Base-by-base conservation (phyloP, 1,284 basidiomycete genomes). In the Phellopilus nigrolimitatus region DNA sequence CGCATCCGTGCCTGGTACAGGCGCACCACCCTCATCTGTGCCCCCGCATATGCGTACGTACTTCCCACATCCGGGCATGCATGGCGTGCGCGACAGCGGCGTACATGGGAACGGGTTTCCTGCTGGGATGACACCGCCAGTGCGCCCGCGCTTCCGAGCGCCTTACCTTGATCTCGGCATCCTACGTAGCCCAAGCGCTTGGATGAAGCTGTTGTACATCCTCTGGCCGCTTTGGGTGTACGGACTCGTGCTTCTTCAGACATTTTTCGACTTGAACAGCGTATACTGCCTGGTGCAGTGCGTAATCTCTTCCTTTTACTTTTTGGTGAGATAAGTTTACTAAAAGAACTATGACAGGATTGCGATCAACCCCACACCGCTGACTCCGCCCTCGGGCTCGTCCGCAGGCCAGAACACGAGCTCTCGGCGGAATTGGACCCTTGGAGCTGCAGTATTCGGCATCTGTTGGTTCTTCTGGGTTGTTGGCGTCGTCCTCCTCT, bases 231-330 rank as follows among this genome's bases (percentile, higher is more conserved):
- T 89, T 28, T 67, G 88, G 58, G 74, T 81, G 3, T 80, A 89
- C 64, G 79, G 76, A 17, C 83, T 88, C 62, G 69, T 91, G 38
- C 79, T 79, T 17, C 63, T 88, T 13, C 88, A 91, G 66, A 81
- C 83, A 1, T 90, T 83, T 61, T 80, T 91, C 64, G 88, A 91
- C 62, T 88, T 90, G 67, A 89, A 89, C 63, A 79, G 80, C 62
- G 82, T 82, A 60, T 91, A 80, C 68, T 79, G 88, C 58, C 64
- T 91, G 59, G 64, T 89, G 49, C 76, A 88, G 88, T 89, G 63
- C 70, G 88, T 81, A 31, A 9, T 40, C 13, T 46, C 45, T 37
- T 27, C 31, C 49, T 55, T 51, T 24, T 39, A 30, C 49, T 51
- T 12, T 30, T 49, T 43, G 41, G 43, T 25, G 36, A 25, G 7